phyloP scores from a whole-genome alignment of 176 grass and related monocot genomes.

The Triticum urartu region DNA sequence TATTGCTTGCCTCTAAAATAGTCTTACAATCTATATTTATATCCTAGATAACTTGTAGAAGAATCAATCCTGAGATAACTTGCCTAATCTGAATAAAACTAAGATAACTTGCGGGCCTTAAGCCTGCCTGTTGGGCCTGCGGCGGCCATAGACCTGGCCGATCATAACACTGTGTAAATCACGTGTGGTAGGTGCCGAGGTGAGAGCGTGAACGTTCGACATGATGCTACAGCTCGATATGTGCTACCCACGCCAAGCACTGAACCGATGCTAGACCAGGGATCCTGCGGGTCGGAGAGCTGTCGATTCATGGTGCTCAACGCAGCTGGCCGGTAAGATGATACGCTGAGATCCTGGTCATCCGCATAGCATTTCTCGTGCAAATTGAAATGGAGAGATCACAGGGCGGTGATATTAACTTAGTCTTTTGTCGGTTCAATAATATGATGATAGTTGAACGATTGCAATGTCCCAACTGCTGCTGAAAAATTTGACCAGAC shows the following conservation, averaged over 20 bases:
- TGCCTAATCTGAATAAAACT: too few relatives aligned
- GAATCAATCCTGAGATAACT: too few relatives aligned
- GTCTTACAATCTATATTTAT: too few relatives aligned
- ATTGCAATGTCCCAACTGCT: neutral
- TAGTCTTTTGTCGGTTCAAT: neutral
- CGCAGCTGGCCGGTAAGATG: neutral
- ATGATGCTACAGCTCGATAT: neutral
- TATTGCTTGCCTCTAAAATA: too few relatives aligned
- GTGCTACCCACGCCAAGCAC: neutral
- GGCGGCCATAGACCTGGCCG: too few relatives aligned
- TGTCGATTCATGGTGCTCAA: neutral
- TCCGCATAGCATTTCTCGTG: neutral
- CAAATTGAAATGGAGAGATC: neutral
- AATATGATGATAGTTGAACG: neutral
- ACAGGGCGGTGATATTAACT: neutral
- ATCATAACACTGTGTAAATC: neutral
- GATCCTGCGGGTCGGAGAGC: neutral
- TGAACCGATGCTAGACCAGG: neutral
- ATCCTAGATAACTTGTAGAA: too few relatives aligned
- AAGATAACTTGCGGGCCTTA: too few relatives aligned
- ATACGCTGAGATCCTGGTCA: neutral
- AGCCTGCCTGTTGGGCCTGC: too few relatives aligned
- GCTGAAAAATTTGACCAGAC: neutral
- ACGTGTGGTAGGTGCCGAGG: neutral
- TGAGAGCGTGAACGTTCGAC: neutral